These are phyloP conservation scores for Hirschioporus abietinus DNA, from an alignment of 768 basidiomycete species.

Conservation along the genomic window DNA sequence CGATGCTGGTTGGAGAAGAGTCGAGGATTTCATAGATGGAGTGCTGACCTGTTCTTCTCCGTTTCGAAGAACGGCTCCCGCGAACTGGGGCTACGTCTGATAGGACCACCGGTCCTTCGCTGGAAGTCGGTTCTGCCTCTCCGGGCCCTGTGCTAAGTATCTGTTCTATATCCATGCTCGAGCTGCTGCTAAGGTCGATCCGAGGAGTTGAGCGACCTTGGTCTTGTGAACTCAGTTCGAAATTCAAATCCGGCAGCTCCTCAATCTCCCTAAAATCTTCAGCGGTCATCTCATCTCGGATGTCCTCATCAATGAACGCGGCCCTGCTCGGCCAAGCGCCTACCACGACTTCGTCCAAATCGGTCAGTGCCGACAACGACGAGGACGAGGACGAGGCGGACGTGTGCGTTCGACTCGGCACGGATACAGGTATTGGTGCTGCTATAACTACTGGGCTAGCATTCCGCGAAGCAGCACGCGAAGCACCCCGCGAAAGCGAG, in stretches of 20 bases:
- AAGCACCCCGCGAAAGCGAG: background rate
- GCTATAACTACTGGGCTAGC: background rate
- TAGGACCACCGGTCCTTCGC: background rate
- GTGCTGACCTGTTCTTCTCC: background rate
- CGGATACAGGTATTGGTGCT: background rate
- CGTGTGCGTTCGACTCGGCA: background rate
- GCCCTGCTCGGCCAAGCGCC: too few species aligned
- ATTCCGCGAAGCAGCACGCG: background rate
- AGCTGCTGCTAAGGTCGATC: background rate
- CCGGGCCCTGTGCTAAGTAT: background rate
- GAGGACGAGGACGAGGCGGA: background rate
- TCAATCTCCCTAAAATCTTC: background rate
- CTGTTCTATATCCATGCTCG: background rate
- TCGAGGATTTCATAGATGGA: background rate
- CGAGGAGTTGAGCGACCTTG: background rate
- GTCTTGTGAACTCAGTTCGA: background rate
- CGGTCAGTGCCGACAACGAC: background rate
- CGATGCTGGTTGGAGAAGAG: conserved; percentile 2
- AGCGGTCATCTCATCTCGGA: background rate
- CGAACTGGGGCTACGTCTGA: background rate
- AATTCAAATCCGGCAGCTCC: background rate
- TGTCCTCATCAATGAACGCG: background rate
- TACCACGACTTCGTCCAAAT: background rate
- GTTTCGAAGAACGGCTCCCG: background rate
- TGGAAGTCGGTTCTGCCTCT: background rate